Percentiles rank a stretch among this genome's conserved stretches.
These are phyloP conservation scores for Cicer cuneatum DNA, from an alignment of 306 rosid genomes.

Conservation along the genomic window DNA sequence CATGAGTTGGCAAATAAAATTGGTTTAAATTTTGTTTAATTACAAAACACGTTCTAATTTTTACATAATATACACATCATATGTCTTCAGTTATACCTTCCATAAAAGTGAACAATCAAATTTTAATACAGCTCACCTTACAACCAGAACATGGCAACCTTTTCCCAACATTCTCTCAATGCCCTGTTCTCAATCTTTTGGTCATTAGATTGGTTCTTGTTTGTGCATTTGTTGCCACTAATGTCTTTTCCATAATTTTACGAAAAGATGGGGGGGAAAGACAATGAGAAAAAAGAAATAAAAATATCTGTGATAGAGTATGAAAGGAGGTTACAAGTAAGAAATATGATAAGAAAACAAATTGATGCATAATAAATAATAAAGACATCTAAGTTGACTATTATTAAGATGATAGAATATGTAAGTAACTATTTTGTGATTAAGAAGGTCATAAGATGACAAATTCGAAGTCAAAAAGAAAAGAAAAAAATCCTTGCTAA, in stretches of 20 bases:
- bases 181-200: conserved; percentile 6
- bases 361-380: conserved; percentile 13
- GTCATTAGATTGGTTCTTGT: neutral
- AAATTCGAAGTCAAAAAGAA: neutral
- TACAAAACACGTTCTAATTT: neutral
- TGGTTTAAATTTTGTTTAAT: neutral
- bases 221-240: neutral
- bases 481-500: neutral
- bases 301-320: conserved; percentile 1
- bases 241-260: conserved; percentile 3
- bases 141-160: conserved; percentile 5
- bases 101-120: neutral
- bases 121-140: conserved; percentile 9
- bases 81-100: conserved; percentile 9
- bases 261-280: neutral
- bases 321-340: neutral
- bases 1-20: conserved; percentile 1
- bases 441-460: conserved; percentile 9
- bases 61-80: neutral
- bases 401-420: neutral
- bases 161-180: neutral
- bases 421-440: neutral
- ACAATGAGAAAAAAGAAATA: neutral
- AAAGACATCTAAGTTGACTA: neutral
- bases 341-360: neutral